Evolutionary conservation across 495 filamentous ascomycete genomes (phyloP), one percentile per base, ranked within the genome.

Genomic region (Antarctomyces pellizariae): DNA sequence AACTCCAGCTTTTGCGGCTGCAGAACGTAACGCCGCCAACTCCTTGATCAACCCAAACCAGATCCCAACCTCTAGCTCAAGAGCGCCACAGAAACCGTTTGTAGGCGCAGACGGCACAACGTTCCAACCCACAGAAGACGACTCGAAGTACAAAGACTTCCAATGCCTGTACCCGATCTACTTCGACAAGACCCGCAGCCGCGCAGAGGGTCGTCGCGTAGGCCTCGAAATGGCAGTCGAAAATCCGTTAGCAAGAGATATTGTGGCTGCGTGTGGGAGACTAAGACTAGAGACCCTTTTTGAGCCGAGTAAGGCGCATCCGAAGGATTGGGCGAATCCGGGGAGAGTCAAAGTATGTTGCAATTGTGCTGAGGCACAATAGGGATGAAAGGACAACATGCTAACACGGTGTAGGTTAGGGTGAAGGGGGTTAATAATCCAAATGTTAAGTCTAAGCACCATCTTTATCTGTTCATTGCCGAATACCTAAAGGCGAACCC

Each of bases 311-410:
- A 92, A 91, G 52, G 56, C 69, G 24, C 86, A 97, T 53, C 86
- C 86, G 0, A 82, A 83, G 50, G 86, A 97, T 51, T 97, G 86
- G 86, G 74, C 71, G 18, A 97, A 97, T 52, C 86, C 86, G 7
- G 86, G 86, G 0, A 59, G 86, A 15, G 80, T 97, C 36, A 62
- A 76, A 26, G n/a, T n/a, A n/a, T n/a, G n/a, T n/a, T n/a, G n/a
- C n/a, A n/a, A n/a, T n/a, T n/a, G n/a, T n/a, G n/a, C n/a, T n/a
- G n/a, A n/a, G n/a, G n/a, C n/a, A n/a, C n/a, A n/a, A n/a, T n/a
- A n/a, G n/a, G n/a, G n/a, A n/a, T n/a, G n/a, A n/a, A n/a, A n/a
- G n/a, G n/a, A n/a, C n/a, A n/a, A n/a, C n/a, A n/a, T n/a, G n/a
- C n/a, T n/a, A n/a, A n/a, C n/a, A n/a, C n/a, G n/a, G n/a, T n/a